Conservation (phyloP, 1,139 yeast species). For the Pichia sp. region DNA sequence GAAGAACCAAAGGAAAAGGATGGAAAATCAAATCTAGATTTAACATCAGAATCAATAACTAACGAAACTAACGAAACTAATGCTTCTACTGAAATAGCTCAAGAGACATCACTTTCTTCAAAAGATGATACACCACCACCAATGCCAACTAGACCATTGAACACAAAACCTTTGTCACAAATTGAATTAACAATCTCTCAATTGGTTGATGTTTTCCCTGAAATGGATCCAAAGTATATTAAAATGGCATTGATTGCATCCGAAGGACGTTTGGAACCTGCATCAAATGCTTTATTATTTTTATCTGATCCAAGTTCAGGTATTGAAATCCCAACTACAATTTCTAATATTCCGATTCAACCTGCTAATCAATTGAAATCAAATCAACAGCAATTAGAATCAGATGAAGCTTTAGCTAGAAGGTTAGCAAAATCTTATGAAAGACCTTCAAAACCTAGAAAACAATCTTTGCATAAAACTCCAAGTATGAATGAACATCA, state of each 20-base stretch:
- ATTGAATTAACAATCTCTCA: constrained; percentile 38
- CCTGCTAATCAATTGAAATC: neutral
- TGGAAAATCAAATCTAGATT: too few relatives aligned
- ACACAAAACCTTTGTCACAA: constrained; percentile 34
- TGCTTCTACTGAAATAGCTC: neutral
- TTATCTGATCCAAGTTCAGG: constrained; percentile 70
- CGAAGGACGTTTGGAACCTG: constrained; percentile 71
- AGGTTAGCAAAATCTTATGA: constrained; percentile 69
- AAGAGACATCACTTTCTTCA: neutral
- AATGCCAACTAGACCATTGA: constrained; percentile 64
- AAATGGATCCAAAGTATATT: constrained; percentile 59
- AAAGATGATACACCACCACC: constrained; percentile 46
- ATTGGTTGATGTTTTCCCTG: constrained; percentile 78
- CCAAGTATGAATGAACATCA: constrained; percentile 13
- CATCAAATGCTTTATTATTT: constrained; percentile 80
- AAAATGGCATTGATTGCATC: constrained; percentile 83
- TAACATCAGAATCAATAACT: too few relatives aligned
- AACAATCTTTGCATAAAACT: neutral
- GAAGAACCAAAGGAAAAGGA: too few relatives aligned
- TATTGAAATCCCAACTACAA: constrained; percentile 48
- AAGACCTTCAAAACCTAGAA: constrained; percentile 17
- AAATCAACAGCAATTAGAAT: constrained; percentile 44
- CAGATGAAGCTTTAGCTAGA: constrained; percentile 82
- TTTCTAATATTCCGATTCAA: neutral
- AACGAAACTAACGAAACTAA: neutral